A percentile compares a stretch with the other conserved stretches of the same genome.
Evolutionary conservation across 139 green algal genomes (phyloP).

Genomic region (Spirogloea muscicola): DNA sequence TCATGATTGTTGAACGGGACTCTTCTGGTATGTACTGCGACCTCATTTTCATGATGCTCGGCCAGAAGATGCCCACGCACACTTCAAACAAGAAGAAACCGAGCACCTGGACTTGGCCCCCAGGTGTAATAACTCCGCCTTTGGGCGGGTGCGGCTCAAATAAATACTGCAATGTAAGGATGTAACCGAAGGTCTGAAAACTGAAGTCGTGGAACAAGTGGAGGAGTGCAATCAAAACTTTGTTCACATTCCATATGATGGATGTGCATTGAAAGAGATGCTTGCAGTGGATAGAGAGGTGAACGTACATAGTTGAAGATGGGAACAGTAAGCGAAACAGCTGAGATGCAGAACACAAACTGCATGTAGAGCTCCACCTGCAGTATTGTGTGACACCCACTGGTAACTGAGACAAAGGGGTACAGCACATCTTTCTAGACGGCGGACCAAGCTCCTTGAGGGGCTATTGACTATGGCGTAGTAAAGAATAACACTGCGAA

Average conservation of each 20-base stretch:
- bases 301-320: slow-evolving; percentile 33
- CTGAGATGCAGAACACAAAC: slow-evolving; percentile 63
- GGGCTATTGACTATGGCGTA: not conserved
- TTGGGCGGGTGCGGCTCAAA: not conserved
- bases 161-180: not conserved
- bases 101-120: slow-evolving; percentile 67
- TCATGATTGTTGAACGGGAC: slow-evolving; percentile 92
- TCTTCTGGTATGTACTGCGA: slow-evolving; percentile 88
- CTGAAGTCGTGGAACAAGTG: too few relatives aligned
- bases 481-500: not conserved
- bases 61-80: slow-evolving; percentile 90
- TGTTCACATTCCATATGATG: too few relatives aligned
- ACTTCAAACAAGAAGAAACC: slow-evolving; percentile 92
- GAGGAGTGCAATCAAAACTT: too few relatives aligned
- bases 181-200: not conserved
- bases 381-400: not conserved
- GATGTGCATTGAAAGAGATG: too few relatives aligned
- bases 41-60: slow-evolving; percentile 87
- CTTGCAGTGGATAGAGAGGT: too few relatives aligned
- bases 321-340: slow-evolving; percentile 54
- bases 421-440: too few relatives aligned
- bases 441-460: not conserved
- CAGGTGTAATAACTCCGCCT: slow-evolving; percentile 17
- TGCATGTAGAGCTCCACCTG: slow-evolving; percentile 73
- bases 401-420: too few relatives aligned